Conservation (phyloP, 305 asterid species). For the Rubia occidens region DNA sequence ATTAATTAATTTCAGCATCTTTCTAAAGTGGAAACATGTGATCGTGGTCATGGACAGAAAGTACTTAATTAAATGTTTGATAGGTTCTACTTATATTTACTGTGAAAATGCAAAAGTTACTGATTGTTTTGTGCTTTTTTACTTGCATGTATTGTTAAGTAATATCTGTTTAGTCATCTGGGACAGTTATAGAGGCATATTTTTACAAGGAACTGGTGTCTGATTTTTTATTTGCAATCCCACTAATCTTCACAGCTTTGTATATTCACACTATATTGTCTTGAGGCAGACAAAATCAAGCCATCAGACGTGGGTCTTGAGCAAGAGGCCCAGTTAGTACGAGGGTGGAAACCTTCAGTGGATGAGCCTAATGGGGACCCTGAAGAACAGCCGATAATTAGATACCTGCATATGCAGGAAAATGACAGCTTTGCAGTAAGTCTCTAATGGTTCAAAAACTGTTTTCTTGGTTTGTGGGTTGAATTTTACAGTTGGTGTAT, state of each 20-base stretch:
- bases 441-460: slow-evolving; percentile 18
- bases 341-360: slow-evolving; percentile 57
- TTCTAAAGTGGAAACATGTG: background rate
- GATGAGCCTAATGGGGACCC: slow-evolving; percentile 44
- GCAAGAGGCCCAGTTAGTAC: slow-evolving; percentile 80
- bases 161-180: background rate
- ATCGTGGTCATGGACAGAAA: background rate
- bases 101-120: background rate
- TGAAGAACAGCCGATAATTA: slow-evolving; percentile 51
- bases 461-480: slow-evolving; percentile 8
- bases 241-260: background rate
- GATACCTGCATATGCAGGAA: slow-evolving; percentile 80
- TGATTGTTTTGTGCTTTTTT: background rate
- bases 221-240: slow-evolving; percentile 3
- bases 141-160: background rate
- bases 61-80: background rate
- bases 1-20: background rate
- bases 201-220: background rate
- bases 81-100: background rate
- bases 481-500: background rate
- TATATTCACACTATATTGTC: slow-evolving; percentile 11
- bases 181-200: background rate
- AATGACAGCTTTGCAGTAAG: slow-evolving; percentile 85
- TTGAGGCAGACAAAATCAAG: slow-evolving; percentile 77
- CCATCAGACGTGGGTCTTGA: slow-evolving; percentile 98